phyloP scores from a whole-genome alignment of 2,329 filamentous ascomycete species.

The Penicillium sp. region DNA sequence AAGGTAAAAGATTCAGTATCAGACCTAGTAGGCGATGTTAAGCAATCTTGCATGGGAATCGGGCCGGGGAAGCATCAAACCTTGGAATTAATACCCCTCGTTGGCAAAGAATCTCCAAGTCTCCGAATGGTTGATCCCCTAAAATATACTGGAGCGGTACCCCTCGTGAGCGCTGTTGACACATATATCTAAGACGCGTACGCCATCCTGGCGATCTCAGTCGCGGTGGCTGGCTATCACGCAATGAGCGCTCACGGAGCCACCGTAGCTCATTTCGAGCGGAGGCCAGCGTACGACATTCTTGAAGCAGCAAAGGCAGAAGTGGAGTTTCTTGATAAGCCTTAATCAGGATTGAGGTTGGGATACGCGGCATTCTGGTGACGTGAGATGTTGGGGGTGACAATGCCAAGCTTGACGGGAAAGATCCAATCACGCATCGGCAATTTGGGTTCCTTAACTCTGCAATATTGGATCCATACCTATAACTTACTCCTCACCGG shows the following conservation, averaged over 20 bases:
- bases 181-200: constrained; percentile 38
- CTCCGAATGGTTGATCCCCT: constrained; percentile 83
- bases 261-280: constrained; percentile 50
- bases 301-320: constrained; percentile 43
- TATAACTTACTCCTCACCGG: not conserved
- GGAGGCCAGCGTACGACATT: constrained; percentile 46
- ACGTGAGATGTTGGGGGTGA: not conserved
- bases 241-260: constrained; percentile 42
- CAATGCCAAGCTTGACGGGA: not conserved
- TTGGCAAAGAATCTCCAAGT: constrained; percentile 73
- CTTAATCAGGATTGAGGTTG: constrained; percentile 35
- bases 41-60: not conserved
- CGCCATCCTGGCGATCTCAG: constrained; percentile 24
- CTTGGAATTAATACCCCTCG: constrained; percentile 84
- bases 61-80: constrained; percentile 19
- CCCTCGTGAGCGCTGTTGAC: constrained; percentile 53
- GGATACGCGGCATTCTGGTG: constrained; percentile 44
- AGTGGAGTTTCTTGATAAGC: constrained; percentile 38
- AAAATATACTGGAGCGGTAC: constrained; percentile 87
- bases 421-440: not conserved
- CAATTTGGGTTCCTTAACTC: too few relatives aligned
- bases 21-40: constrained; percentile 39
- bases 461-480: not conserved
- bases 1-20: constrained; percentile 71
- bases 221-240: constrained; percentile 8